phyloP scores from a whole-genome alignment of 805 yeast genomes.

The Zygosaccharomyces gambellarensis region DNA sequence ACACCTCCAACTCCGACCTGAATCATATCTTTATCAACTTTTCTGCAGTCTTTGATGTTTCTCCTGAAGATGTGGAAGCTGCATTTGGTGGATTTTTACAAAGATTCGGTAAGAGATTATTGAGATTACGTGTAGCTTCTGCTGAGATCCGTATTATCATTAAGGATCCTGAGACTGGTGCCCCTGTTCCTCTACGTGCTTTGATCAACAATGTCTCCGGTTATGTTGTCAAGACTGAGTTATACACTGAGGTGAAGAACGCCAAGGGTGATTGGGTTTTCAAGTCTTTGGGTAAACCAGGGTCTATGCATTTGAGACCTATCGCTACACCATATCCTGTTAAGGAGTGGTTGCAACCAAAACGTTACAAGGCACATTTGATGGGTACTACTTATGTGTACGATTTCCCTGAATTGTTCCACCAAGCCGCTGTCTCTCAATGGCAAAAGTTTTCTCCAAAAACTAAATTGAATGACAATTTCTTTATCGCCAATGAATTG shows the following conservation, averaged over 20 bases:
- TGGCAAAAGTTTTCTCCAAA: slow-evolving; percentile 68
- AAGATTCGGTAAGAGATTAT: slow-evolving; percentile 92
- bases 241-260: slow-evolving; percentile 91
- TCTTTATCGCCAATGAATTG: slow-evolving; percentile 75
- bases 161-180: slow-evolving; percentile 80
- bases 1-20: slow-evolving; percentile 90
- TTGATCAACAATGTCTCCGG: slow-evolving; percentile 95
- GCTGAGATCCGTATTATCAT: slow-evolving; percentile 97
- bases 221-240: slow-evolving; percentile 91
- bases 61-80: slow-evolving; percentile 93
- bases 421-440: slow-evolving; percentile 78
- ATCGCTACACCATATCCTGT: slow-evolving; percentile 96
- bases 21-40: slow-evolving; percentile 97
- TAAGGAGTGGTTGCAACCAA: slow-evolving; percentile 96
- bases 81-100: slow-evolving; percentile 98
- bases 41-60: slow-evolving; percentile 89
- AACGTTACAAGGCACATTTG: slow-evolving; percentile 95
- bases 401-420: slow-evolving; percentile 98
- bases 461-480: slow-evolving; percentile 54
- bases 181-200: slow-evolving; percentile 94
- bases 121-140: slow-evolving; percentile 94
- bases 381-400: slow-evolving; percentile 98
- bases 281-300: slow-evolving; percentile 91
- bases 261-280: slow-evolving; percentile 94
- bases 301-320: slow-evolving; percentile 95